phyloP scores from a whole-genome alignment of 306 rosid genomes.

The Neltuma alba region DNA sequence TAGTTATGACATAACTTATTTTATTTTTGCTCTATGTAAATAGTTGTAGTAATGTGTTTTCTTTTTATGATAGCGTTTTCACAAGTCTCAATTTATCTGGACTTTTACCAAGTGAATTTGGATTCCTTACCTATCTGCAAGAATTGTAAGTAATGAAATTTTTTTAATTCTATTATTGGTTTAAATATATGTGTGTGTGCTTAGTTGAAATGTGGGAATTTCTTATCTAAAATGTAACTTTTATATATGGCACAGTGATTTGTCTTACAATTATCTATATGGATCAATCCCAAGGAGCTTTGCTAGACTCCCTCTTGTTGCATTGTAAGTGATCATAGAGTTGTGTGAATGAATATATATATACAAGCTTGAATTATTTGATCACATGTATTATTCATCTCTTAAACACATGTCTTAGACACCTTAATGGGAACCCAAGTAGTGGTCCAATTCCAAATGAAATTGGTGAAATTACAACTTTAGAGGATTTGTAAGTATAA shows the following conservation, averaged over 20 bases:
- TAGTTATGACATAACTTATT: too few relatives aligned
- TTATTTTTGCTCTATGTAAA: neutral
- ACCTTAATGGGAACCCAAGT: slow-evolving; percentile 50
- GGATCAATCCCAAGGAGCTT: too few relatives aligned
- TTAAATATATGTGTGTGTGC: too few relatives aligned
- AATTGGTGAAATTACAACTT: too few relatives aligned
- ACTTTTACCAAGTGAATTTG: slow-evolving; percentile 66
- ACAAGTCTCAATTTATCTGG: slow-evolving; percentile 66
- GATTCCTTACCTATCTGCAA: slow-evolving; percentile 55
- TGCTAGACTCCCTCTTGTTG: too few relatives aligned
- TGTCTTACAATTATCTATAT: too few relatives aligned
- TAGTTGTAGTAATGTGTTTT: neutral
- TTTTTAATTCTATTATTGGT: too few relatives aligned
- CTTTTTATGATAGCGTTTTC: slow-evolving; percentile 44
- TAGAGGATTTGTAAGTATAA: too few relatives aligned
- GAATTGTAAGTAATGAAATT: slow-evolving; percentile 51
- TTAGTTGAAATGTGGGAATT: too few relatives aligned
- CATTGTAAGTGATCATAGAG: neutral
- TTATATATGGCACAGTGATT: too few relatives aligned
- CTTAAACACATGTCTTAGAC: slow-evolving; percentile 18
- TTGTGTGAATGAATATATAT: neutral
- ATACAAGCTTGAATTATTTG: neutral
- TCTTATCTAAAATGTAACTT: too few relatives aligned
- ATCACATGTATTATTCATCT: too few relatives aligned
- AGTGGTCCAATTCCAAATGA: slow-evolving; percentile 51